phyloP scores from a whole-genome alignment of 2,329 filamentous ascomycete species.

The Biscogniauxia mediterranea region DNA sequence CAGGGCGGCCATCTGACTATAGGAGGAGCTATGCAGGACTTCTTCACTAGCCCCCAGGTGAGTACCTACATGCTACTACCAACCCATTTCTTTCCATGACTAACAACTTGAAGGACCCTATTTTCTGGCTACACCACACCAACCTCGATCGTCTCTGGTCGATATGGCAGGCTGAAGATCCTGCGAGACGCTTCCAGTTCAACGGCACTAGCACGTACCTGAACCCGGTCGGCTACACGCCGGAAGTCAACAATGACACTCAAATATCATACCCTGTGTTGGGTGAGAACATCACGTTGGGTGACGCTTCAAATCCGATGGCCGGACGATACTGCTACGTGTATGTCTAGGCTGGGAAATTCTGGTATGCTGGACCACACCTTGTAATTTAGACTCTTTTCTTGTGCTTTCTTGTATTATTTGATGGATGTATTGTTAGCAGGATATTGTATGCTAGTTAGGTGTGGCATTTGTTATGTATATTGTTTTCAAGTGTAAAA shows the following conservation, averaged over 20 bases:
- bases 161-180: no score
- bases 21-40: neutral
- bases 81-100: neutral
- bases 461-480: no score
- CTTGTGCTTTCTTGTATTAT: no score
- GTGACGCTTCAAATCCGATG: neutral
- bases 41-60: constrained; percentile 1
- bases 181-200: no score
- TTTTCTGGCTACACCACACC: no score
- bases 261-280: neutral
- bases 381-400: no score
- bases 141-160: no score
- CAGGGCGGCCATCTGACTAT: neutral
- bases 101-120: neutral
- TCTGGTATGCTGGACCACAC: no score
- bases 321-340: neutral
- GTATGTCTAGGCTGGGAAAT: neutral
- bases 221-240: constrained; percentile 1
- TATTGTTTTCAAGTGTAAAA: no score
- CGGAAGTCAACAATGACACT: neutral
- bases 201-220: neutral
- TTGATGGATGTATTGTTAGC: no score
- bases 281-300: neutral
- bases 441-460: no score
- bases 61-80: neutral